A percentile compares a stretch with the other conserved stretches of the same genome.
phyloP scores from a whole-genome alignment of 2,329 filamentous ascomycete genomes.

The Apiospora rasikravindrae region DNA sequence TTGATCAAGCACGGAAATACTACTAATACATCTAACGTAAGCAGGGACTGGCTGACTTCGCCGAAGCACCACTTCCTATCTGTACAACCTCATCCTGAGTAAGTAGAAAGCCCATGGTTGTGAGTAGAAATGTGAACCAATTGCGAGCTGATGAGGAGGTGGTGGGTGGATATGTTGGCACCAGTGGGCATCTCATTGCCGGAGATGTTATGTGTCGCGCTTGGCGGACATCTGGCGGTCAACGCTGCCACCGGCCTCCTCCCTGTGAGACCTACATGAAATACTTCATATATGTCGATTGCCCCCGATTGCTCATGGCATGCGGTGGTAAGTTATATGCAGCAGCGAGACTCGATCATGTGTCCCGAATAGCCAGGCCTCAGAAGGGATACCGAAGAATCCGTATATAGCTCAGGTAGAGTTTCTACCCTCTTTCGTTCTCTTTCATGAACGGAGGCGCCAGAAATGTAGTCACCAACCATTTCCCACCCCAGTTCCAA shows the following conservation, averaged over 20 bases:
- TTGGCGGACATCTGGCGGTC: too few species aligned
- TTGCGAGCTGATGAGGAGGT: too few species aligned
- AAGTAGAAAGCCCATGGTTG: too few species aligned
- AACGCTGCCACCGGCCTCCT: too few species aligned
- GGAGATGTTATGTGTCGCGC: too few species aligned
- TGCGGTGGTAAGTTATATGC: not conserved
- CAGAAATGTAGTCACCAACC: slow-evolving; percentile 4
- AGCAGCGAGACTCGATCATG: not conserved
- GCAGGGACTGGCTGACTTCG: not conserved
- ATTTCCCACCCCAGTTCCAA: slow-evolving; percentile 23
- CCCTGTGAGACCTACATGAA: too few species aligned
- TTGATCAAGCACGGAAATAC: not conserved
- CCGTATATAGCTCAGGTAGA: not conserved
- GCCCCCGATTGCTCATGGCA: too few species aligned
- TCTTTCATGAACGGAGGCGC: not conserved
- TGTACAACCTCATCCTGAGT: not conserved
- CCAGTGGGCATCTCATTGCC: too few species aligned
- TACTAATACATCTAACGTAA: not conserved
- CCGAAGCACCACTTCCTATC: not conserved
- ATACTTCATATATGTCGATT: too few species aligned
- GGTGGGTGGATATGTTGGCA: too few species aligned
- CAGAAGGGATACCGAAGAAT: not conserved
- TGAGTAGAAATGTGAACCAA: too few species aligned
- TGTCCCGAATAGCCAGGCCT: not conserved
- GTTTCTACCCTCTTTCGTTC: not conserved